Base-by-base conservation (phyloP, 208 protist genomes). In the Trypanosoma rangeli region DNA sequence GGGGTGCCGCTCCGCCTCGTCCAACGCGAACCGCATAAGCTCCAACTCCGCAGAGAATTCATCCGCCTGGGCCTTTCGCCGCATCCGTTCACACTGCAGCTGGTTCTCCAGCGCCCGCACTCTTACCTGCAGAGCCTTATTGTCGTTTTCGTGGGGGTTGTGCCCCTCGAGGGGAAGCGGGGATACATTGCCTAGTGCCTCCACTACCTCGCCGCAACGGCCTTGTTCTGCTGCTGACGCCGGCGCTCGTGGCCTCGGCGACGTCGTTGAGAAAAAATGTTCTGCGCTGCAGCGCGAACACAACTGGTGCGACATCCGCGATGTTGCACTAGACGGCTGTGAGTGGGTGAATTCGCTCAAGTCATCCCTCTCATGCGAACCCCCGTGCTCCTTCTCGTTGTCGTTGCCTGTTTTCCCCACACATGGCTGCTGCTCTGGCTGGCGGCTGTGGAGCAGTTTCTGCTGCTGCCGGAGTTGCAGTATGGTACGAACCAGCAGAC, bases 41-140 rank as follows among this genome's bases (percentile, higher is more conserved):
- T 84, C 77, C 26, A 80, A 59, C 55, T 82, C 73, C 42, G 37
- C 42, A 3, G 78, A 61, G 48, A 82, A 73, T 64, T 83, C 69
- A 7, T 71, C 65, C 35, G 76, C 79, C 31, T 64, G 58, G 13
- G 76, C 68, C 37, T 50, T 59, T 48, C 79, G 76, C 5, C 75
- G 69, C 37, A 58, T 39, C 54, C 61, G 59, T 49, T 90, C 80
- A 1, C 82, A 80, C 48, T 70, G 69, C 12, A 83, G 77, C 52
- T 73, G 75, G 39, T 80, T 69, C n/a, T 84, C 78, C 2, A 94
- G 70, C 24, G 65, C 82, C 24, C 77, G 65, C 28, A 83, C 63
- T 22, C 84, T 78, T 33, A 84, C 20, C 31, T 54, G 64, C 3
- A 82, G 69, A 7, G 75, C 82, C 28, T 61, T 73, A 13, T 58